Evolutionary conservation across 495 filamentous ascomycete genomes (phyloP).

Genomic region (Aspergillus funiculosus): DNA sequence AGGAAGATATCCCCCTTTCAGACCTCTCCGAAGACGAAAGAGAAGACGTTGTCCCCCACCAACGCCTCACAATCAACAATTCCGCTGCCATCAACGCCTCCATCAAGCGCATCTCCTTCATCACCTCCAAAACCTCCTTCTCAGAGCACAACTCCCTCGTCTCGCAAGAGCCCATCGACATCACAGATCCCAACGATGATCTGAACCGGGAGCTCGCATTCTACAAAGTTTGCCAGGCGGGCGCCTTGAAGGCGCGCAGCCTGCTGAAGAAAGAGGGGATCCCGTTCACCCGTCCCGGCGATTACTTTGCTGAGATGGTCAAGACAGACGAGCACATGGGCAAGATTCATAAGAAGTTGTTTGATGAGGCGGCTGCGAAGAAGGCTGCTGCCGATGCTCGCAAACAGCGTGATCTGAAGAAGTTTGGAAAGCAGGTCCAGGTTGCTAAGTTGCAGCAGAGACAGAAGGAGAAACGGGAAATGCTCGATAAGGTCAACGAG

Average conservation of each 20-base stretch:
- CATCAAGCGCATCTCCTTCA: constrained; percentile 70
- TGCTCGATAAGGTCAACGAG: constrained; percentile 84
- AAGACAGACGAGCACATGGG: constrained; percentile 98
- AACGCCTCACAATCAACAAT: constrained; percentile 97
- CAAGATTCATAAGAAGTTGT: constrained; percentile 85
- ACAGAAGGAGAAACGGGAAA: constrained; percentile 81
- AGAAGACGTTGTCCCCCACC: constrained; percentile 79
- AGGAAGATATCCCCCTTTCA: constrained; percentile 73
- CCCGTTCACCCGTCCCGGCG: constrained; percentile 77
- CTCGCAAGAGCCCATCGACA: constrained; percentile 46
- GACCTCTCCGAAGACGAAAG: constrained; percentile 77
- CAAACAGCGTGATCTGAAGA: constrained; percentile 91
- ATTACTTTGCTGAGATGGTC: constrained; percentile 98
- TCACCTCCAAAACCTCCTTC: constrained; percentile 52
- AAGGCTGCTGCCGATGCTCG: constrained; percentile 89
- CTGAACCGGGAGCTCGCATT: constrained; percentile 86
- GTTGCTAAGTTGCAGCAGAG: constrained; percentile 92
- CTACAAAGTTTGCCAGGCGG: constrained; percentile 82
- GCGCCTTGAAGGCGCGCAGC: constrained; percentile 62
- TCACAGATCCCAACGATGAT: constrained; percentile 76
- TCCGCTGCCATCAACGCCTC: constrained; percentile 72
- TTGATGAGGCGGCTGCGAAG: constrained; percentile 85
- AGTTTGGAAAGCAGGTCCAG: constrained; percentile 98
- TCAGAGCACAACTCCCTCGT: constrained; percentile 59
- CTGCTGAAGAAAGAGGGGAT: constrained; percentile 75